Evolutionary conservation across 2,329 filamentous ascomycete genomes (phyloP).

Genomic region (Penicillium sp.): DNA sequence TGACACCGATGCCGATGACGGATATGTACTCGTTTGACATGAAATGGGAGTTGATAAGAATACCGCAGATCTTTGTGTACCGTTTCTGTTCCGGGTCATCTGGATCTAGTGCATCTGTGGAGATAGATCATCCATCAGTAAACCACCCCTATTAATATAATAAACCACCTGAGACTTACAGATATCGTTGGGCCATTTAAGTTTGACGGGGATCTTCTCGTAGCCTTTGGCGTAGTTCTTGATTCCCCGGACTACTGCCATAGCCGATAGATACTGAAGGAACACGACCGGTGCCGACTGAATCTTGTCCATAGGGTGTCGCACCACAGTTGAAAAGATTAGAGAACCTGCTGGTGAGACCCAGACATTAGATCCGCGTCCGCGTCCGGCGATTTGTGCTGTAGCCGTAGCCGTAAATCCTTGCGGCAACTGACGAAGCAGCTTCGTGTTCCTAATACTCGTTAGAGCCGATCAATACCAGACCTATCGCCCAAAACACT

Average conservation of each 20-base stretch:
- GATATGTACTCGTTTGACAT: conserved; percentile 74
- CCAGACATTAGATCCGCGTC: conserved; percentile 91
- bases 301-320: conserved; percentile 73
- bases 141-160: background rate
- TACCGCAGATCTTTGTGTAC: conserved; percentile 90
- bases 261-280: conserved; percentile 85
- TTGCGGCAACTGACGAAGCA: conserved; percentile 72
- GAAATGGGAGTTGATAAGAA: conserved; percentile 87
- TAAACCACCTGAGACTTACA: conserved; percentile 51
- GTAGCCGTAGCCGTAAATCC: conserved; percentile 89
- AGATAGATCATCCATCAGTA: background rate
- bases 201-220: conserved; percentile 70
- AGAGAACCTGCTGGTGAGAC: conserved; percentile 82
- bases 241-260: conserved; percentile 83
- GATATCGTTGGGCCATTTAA: conserved; percentile 99
- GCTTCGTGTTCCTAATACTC: conserved; percentile 64
- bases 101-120: conserved; percentile 65
- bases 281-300: conserved; percentile 80
- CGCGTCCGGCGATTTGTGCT: conserved; percentile 81
- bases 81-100: conserved; percentile 47
- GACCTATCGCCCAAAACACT: conserved; percentile 14
- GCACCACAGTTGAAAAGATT: conserved; percentile 84
- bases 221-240: conserved; percentile 77
- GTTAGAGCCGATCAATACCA: background rate
- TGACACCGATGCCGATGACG: conserved; percentile 82